Evolutionary conservation across 78 protist species (phyloP).

Genomic region (Carpediemonas membranifera): DNA sequence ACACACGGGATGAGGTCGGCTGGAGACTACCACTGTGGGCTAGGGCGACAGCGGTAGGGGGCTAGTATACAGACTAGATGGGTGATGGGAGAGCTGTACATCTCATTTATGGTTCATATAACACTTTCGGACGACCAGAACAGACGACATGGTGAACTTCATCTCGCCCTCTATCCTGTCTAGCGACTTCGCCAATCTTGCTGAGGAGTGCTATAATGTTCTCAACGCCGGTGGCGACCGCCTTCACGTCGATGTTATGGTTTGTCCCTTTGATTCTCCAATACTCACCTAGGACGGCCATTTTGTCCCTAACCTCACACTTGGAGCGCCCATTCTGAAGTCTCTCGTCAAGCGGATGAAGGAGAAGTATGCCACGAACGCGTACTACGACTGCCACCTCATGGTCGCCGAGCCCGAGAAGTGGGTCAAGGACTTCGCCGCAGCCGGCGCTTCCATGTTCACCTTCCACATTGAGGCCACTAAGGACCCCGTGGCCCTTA

Average conservation of each 20-base stretch:
- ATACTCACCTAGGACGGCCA: too few relatives aligned
- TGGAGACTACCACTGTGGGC: too few relatives aligned
- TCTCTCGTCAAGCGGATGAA: conserved; percentile 66
- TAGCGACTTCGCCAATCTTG: conserved; percentile 34
- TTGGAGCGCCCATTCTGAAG: conserved; percentile 81
- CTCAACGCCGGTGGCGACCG: conserved; percentile 60
- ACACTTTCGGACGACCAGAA: too few relatives aligned
- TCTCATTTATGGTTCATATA: too few relatives aligned
- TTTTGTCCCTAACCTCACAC: conserved; percentile 89
- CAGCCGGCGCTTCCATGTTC: conserved; percentile 68
- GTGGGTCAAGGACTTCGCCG: conserved; percentile 62
- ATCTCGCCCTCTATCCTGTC: conserved; percentile 47
- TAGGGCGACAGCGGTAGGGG: too few relatives aligned
- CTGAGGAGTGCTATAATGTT: conserved; percentile 24
- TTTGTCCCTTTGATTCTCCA: too few relatives aligned
- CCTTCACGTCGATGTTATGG: conserved; percentile 89
- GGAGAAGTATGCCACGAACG: too few relatives aligned
- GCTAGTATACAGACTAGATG: too few relatives aligned
- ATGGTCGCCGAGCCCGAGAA: conserved; percentile 83
- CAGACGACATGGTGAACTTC: background rate
- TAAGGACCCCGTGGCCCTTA: conserved; percentile 30
- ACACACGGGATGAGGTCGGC: too few relatives aligned
- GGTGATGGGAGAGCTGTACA: too few relatives aligned
- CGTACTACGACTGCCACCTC: conserved; percentile 86
- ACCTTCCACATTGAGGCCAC: conserved; percentile 89